Evolutionary conservation across 1,284 basidiomycete species (phyloP).

Genomic region (Irpex sp.): DNA sequence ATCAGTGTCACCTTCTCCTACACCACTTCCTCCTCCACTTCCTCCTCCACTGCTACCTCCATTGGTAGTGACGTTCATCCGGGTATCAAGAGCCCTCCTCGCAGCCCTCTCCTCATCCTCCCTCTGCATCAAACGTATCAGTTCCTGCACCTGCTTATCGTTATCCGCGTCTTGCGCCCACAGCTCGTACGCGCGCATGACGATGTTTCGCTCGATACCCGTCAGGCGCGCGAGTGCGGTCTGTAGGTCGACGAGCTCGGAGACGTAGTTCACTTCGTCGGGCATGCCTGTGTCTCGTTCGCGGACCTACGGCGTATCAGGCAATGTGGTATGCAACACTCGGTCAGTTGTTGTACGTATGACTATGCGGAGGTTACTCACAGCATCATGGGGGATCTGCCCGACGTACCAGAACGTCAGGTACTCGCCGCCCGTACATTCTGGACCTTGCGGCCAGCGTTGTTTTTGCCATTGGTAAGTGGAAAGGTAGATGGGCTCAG

Average conservation of each 20-base stretch:
- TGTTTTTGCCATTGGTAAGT: conserved; percentile 28
- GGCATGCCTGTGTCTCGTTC: conserved; percentile 51
- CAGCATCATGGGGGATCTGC: conserved; percentile 48
- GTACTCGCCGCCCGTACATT: conserved; percentile 40
- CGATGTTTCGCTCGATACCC: not conserved
- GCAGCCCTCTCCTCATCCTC: not conserved
- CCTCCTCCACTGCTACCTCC: not conserved
- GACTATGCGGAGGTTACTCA: conserved; percentile 23
- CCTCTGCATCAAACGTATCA: not conserved
- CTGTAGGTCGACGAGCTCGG: conserved; percentile 25
- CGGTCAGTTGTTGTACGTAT: not conserved
- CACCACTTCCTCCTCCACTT: too few relatives aligned
- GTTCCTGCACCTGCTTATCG: not conserved
- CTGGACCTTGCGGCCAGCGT: conserved; percentile 7
- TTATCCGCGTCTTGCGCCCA: conserved; percentile 12
- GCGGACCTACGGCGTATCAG: conserved; percentile 30
- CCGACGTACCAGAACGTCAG: conserved; percentile 50
- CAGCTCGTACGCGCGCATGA: conserved; percentile 12
- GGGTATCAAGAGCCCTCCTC: not conserved
- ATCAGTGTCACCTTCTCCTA: too few relatives aligned
- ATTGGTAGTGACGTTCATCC: not conserved
- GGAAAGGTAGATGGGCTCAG: conserved; percentile 46
- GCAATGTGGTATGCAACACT: not conserved
- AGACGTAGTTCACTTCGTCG: conserved; percentile 45
- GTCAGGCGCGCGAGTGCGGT: conserved; percentile 25